These are phyloP conservation scores for Tuber brumale DNA, from an alignment of 495 filamentous ascomycete genomes.

Conservation along the genomic window DNA sequence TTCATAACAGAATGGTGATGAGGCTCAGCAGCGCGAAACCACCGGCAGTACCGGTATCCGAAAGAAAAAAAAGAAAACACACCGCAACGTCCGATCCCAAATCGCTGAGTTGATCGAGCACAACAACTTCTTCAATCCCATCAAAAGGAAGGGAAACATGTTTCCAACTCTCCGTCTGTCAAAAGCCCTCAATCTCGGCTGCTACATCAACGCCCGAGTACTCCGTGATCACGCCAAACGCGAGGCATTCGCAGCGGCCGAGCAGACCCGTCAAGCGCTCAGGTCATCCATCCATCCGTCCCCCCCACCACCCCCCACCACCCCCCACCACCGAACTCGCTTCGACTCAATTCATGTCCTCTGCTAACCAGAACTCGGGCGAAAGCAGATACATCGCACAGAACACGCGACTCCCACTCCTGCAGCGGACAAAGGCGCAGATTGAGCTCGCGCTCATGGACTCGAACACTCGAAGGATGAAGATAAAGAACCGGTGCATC, in stretches of 20 bases:
- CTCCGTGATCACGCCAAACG: slow-evolving; percentile 94
- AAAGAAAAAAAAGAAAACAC: background rate
- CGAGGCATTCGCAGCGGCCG: slow-evolving; percentile 76
- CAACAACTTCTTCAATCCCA: background rate
- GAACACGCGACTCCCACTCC: slow-evolving; percentile 76
- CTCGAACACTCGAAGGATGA: slow-evolving; percentile 81
- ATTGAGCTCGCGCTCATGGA: slow-evolving; percentile 91
- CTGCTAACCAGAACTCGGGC: background rate
- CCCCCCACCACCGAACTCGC: no score
- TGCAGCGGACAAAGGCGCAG: slow-evolving; percentile 81
- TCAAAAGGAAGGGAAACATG: slow-evolving; percentile 8
- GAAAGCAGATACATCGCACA: slow-evolving; percentile 64
- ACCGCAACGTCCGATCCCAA: background rate
- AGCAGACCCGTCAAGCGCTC: slow-evolving; percentile 81
- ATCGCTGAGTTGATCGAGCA: background rate
- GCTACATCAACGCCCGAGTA: slow-evolving; percentile 72
- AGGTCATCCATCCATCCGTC: slow-evolving; percentile 43
- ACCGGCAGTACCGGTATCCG: background rate
- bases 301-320: no score
- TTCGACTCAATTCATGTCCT: background rate
- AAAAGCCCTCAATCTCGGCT: slow-evolving; percentile 62
- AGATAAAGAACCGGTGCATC: slow-evolving; percentile 89
- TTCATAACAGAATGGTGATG: no score
- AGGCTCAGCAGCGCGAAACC: background rate
- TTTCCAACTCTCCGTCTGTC: slow-evolving; percentile 24